Base-by-base conservation (phyloP, 805 yeast genomes). In the Nakazawaea sp. region DNA sequence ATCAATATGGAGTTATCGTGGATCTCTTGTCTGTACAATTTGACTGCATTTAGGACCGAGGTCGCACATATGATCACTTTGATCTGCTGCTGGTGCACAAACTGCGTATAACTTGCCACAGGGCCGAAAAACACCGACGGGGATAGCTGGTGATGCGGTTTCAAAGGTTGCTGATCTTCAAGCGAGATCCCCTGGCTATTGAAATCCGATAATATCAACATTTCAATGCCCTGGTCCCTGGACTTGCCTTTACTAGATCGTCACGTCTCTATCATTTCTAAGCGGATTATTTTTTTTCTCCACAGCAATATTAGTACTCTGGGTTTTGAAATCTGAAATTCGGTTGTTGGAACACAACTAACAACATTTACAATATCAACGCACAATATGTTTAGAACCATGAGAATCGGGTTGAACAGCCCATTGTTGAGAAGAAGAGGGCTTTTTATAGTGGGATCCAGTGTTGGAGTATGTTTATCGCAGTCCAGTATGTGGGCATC, bases 191-290 rank as follows among this genome's bases (percentile, higher is more conserved):
- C n/a, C 4, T 23, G 11, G 13, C 27, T 27, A 21, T 23, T 21
- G 27, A 8, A 23, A 17, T 32, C 36, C n/a, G 41, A 38, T 27
- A 32, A 27, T 27, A 38, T 38, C 11, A 38, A 25, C 41, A 38
- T 38, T 4, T 8, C 19, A 1, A 11, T 17, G 8, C 9, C 17
- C 15, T 4, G n/a, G n/a, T n/a, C n/a, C n/a, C n/a, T n/a, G n/a
- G n/a, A n/a, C n/a, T n/a, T n/a, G n/a, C n/a, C n/a, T n/a, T n/a
- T n/a, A n/a, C n/a, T n/a, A n/a, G n/a, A n/a, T n/a, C n/a, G n/a
- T n/a, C n/a, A n/a, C n/a, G n/a, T n/a, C n/a, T n/a, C n/a, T n/a
- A n/a, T n/a, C n/a, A n/a, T n/a, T n/a, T n/a, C n/a, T n/a, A n/a
- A n/a, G n/a, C n/a, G n/a, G n/a, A n/a, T n/a, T n/a, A n/a, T n/a